phyloP scores from a whole-genome alignment of 2,329 filamentous ascomycete genomes.

The Hortaea werneckii region DNA sequence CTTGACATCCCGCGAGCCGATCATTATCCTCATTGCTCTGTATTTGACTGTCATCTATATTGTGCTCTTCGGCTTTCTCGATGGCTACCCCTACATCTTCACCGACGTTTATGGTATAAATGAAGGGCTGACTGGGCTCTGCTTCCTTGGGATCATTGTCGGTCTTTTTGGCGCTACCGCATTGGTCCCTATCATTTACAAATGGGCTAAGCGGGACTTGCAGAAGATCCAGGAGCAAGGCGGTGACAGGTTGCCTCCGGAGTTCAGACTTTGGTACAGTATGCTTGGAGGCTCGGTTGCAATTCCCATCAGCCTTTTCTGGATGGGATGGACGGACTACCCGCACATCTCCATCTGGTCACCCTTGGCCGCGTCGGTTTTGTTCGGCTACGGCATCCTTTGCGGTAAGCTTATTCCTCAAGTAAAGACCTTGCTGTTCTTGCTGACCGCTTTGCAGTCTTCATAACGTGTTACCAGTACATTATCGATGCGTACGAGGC shows the following conservation, averaged over 20 bases:
- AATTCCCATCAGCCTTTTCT: constrained; percentile 45
- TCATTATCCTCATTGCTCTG: constrained; percentile 37
- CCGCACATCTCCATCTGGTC: constrained; percentile 41
- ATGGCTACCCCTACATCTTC: constrained; percentile 45
- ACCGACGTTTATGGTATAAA: constrained; percentile 38
- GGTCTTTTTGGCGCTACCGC: constrained; percentile 27
- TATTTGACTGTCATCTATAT: constrained; percentile 40
- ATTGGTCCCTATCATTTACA: constrained; percentile 38
- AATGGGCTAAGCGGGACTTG: constrained; percentile 34
- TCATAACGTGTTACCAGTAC: constrained; percentile 46
- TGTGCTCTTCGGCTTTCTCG: constrained; percentile 38
- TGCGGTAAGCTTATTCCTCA: constrained; percentile 33
- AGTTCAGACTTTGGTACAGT: constrained; percentile 44
- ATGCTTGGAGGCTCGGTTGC: constrained; percentile 39
- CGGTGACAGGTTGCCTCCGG: constrained; percentile 23
- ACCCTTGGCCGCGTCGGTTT: constrained; percentile 39
- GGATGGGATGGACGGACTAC: constrained; percentile 47
- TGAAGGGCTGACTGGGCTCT: constrained; percentile 35
- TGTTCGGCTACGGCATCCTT: constrained; percentile 44
- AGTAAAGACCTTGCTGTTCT: constrained; percentile 31
- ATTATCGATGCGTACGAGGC: constrained; percentile 48
- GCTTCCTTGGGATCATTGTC: constrained; percentile 39
- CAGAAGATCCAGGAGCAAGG: constrained; percentile 31
- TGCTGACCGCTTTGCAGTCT: constrained; percentile 22
- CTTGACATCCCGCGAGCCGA: constrained; percentile 36